Conservation (phyloP, 2,329 filamentous ascomycete genomes). For the Botryotinia globosa region DNA sequence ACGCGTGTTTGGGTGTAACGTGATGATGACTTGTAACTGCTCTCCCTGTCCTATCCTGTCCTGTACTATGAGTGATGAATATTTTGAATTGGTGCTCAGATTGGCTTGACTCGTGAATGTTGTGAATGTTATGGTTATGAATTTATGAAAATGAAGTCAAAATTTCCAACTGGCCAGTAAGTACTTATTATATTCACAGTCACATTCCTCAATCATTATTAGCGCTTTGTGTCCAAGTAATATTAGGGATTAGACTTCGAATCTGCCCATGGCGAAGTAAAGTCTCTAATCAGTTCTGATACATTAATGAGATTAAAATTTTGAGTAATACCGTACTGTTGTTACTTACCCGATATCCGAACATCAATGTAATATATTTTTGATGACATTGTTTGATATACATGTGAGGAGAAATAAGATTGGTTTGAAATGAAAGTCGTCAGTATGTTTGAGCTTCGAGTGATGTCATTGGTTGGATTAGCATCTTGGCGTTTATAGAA, state of each 20-base stretch:
- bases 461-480: not conserved
- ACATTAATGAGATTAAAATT: not conserved
- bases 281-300: not conserved
- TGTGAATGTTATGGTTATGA: not conserved
- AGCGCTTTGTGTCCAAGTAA: not conserved
- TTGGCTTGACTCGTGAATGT: not conserved
- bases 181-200: not conserved
- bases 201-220: not conserved
- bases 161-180: not conserved
- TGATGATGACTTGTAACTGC: not conserved
- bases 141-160: not conserved
- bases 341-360: not conserved
- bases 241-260: not conserved
- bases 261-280: slow-evolving; percentile 17
- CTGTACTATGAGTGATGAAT: not conserved
- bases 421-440: not conserved
- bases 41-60: too few relatives aligned
- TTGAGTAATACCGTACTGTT: not conserved
- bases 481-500: not conserved
- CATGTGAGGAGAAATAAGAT: not conserved
- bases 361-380: not conserved
- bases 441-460: not conserved
- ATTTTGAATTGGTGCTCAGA: not conserved
- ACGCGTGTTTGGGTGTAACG: not conserved
- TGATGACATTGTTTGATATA: not conserved